Base-by-base conservation (phyloP, 148 eudicot species). In the Drosera capensis region DNA sequence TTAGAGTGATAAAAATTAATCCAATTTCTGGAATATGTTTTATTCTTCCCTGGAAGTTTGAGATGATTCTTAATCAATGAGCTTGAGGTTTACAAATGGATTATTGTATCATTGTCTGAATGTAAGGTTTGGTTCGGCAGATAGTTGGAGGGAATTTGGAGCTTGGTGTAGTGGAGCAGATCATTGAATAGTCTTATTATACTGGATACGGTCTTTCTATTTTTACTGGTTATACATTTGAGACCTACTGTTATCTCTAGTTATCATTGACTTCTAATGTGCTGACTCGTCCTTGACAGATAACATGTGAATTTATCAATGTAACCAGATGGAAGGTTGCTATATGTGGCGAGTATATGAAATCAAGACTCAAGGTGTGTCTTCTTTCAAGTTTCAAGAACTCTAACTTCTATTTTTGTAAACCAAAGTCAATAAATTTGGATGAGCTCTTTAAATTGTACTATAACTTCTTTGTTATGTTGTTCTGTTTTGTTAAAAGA, bases 271-370 rank as follows among this genome's bases (percentile, higher is more conserved):
- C 38, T 54, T 18, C 21, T 55, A 41, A 54, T 43, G 19, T 40
- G 20, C 23, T 45, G 23, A 18, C 16, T 22, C 38, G 17, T 46
- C 51, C 46, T 48, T 54, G 22, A 26, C 58, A 88, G 96, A 61
- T 83, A 44, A 68, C 52, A 24, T 83, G 96, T 45, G 94, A 88
- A 65, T 88, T 72, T 75, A 65, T 88, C 36, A 67, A 72, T 51
- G 61, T 83, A 56, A 88, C 75, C 21, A 72, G 64, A 65, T 88
- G 96, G 94, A 88, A 66, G 72, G 71, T 80, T 68, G 94, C 96
- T 38, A 82, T 88, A 54, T 88, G 94, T 53, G 96, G 96, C 48
- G 96, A 88, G 65, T 88, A 34, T 57, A 88, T 74, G 92, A 88
- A 69, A 69, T 83, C 86, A 51, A 77, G 79, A 67, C 74, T 79